Base-by-base conservation (phyloP, 768 basidiomycete species). In the Termitomyces bulborhizus region DNA sequence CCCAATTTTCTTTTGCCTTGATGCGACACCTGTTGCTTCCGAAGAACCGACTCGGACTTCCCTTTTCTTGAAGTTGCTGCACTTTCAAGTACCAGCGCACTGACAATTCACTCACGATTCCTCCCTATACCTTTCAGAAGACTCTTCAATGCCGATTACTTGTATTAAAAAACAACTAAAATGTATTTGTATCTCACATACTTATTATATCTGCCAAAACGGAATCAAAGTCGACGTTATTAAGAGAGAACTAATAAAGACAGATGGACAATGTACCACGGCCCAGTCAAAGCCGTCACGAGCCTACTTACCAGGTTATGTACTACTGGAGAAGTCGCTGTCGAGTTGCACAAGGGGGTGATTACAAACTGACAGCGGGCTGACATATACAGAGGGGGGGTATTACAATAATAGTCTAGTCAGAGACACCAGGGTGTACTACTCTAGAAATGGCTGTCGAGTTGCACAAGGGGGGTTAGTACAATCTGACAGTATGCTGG, bases 171-270 rank as follows among this genome's bases (percentile, higher is more conserved):
- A 50, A 1, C 6, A 50, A 18, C 3, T 12, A 11, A 50, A 39
- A 50, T 50, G 48, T 50, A 50, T 12, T 50, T 50, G 48, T 50
- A 50, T 18, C 48, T 13, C 41, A 43, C 27, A 31, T 41, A 51
- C 32, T 16, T 12, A 39, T 16, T 12, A 39, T 12, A 12, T 7
- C 13, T 36, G 7, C 16, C 24, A 37, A 37, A 37, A n/a, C 6
- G 37, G 37, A 29, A 50, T 39, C 9, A 37, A 34, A 3, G 21
- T 21, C 12, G 12, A 27, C 9, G 16, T 39, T 8, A 11, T 49
- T 5, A 27, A 7, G 1, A 1, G 36, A 36, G 13, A 16, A 21
- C 21, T 21, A 21, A 24, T 29, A 36, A 32, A n/a, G 31, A 6
- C 11, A 34, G 4, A 13, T 7, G 21, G 21, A 24, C 18, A 34